Conservation (phyloP, 148 eudicot genomes). For the Hydrangea macrophylla region DNA sequence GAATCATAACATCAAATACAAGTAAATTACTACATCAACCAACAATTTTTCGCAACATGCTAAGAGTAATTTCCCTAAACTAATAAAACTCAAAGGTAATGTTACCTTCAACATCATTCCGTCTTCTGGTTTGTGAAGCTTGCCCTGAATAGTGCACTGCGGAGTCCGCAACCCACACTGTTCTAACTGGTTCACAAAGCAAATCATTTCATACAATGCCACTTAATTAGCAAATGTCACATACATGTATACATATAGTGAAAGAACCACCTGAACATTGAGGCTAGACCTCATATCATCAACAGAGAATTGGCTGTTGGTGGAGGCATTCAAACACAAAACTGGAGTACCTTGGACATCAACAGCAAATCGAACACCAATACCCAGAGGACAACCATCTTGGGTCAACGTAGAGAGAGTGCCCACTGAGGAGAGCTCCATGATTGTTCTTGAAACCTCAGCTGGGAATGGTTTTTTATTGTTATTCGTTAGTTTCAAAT, state of each 20-base stretch:
- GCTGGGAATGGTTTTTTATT: constrained; percentile 62
- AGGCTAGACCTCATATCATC: constrained; percentile 57
- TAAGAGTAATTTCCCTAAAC: not conserved
- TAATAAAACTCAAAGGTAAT: not conserved
- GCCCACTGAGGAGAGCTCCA: constrained; percentile 68
- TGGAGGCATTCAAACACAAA: constrained; percentile 41
- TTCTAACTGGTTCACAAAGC: constrained; percentile 51
- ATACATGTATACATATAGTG: not conserved
- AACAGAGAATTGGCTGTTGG: constrained; percentile 27
- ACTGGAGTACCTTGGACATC: constrained; percentile 61
- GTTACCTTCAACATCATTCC: constrained; percentile 45
- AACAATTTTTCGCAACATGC: not conserved
- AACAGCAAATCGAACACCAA: constrained; percentile 73
- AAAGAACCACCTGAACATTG: constrained; percentile 63
- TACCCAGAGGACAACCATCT: constrained; percentile 69
- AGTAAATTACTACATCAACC: constrained; percentile 2
- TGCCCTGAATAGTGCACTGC: constrained; percentile 92
- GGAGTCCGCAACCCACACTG: constrained; percentile 80
- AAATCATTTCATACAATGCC: constrained; percentile 2
- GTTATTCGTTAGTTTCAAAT: constrained; percentile 17
- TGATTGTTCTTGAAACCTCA: constrained; percentile 82
- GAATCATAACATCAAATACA: not conserved
- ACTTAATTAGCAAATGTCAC: not conserved
- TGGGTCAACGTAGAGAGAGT: constrained; percentile 59
- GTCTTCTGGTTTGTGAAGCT: constrained; percentile 68